These are phyloP conservation scores for Saccharum officinarum DNA, from an alignment of 176 grass and related monocot genomes.

Conservation along the genomic window DNA sequence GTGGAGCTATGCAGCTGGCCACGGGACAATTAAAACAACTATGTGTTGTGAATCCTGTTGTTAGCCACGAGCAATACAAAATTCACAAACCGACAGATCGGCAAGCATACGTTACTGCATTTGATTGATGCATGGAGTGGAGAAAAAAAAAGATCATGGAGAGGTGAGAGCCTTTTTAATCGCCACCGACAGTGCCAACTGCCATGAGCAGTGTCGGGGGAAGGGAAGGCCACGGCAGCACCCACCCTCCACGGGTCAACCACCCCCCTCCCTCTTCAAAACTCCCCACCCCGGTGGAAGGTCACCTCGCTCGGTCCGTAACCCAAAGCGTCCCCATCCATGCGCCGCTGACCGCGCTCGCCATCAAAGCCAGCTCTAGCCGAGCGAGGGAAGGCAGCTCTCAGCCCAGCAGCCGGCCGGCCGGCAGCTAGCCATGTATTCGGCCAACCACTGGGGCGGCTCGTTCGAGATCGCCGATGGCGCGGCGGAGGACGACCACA, in stretches of 20 bases:
- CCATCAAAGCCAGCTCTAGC: neutral
- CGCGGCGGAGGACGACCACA: slow-evolving; percentile 71
- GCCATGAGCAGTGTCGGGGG: neutral
- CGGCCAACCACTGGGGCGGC: slow-evolving; percentile 87
- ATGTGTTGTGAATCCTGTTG: neutral
- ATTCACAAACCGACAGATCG: no score
- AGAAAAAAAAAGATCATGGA: no score
- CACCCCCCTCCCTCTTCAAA: slow-evolving; percentile 26
- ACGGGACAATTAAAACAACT: neutral
- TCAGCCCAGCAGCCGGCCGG: neutral
- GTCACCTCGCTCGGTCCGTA: neutral
- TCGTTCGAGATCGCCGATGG: slow-evolving; percentile 75
- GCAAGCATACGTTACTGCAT: no score
- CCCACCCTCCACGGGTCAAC: no score
- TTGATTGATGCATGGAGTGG: no score
- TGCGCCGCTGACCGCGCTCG: slow-evolving; percentile 9
- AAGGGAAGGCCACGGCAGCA: no score
- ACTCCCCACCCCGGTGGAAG: neutral
- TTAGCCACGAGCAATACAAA: neutral
- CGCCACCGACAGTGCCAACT: neutral
- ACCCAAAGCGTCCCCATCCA: neutral
- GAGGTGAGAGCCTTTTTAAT: no score
- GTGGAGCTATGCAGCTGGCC: neutral
- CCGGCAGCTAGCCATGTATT: slow-evolving; percentile 49
- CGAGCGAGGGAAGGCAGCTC: no score